phyloP scores from a whole-genome alignment of 768 basidiomycete genomes.

The Peribolospora baueri region DNA sequence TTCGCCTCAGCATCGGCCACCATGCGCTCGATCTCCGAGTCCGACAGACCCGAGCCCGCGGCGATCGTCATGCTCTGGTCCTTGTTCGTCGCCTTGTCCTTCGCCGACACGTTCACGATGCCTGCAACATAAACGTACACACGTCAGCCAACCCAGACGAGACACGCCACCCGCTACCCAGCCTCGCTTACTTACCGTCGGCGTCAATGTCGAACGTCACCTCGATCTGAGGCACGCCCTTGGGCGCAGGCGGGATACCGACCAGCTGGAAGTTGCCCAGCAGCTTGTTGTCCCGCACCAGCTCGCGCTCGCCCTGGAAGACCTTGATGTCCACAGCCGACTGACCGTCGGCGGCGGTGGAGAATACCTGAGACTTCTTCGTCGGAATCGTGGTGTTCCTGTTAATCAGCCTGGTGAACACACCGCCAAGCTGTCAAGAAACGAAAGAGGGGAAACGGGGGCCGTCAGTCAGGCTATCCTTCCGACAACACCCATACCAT shows the following conservation, averaged over 20 bases:
- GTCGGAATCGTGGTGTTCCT: conserved; percentile 99
- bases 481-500: background rate
- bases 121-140: conserved; percentile 27
- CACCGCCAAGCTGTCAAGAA: conserved; percentile 65
- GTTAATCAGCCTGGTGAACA: conserved; percentile 95
- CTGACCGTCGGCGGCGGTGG: conserved; percentile 94
- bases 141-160: background rate
- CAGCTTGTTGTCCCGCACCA: conserved; percentile 93
- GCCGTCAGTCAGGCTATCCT: background rate
- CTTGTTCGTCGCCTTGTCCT: conserved; percentile 33
- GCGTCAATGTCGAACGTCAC: conserved; percentile 94
- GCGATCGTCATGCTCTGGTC: conserved; percentile 49
- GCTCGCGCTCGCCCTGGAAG: conserved; percentile 82
- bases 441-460: background rate
- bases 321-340: conserved; percentile 99
- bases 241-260: conserved; percentile 72
- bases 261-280: conserved; percentile 99
- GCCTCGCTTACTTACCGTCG: conserved; percentile 23
- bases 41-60: conserved; percentile 82
- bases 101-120: conserved; percentile 90
- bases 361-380: conserved; percentile 98
- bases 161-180: conserved; percentile 11
- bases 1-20: conserved; percentile 78
- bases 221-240: conserved; percentile 62
- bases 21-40: conserved; percentile 96